Conservation (phyloP, 257 asterid species). For the Lavandula angustifolia region DNA sequence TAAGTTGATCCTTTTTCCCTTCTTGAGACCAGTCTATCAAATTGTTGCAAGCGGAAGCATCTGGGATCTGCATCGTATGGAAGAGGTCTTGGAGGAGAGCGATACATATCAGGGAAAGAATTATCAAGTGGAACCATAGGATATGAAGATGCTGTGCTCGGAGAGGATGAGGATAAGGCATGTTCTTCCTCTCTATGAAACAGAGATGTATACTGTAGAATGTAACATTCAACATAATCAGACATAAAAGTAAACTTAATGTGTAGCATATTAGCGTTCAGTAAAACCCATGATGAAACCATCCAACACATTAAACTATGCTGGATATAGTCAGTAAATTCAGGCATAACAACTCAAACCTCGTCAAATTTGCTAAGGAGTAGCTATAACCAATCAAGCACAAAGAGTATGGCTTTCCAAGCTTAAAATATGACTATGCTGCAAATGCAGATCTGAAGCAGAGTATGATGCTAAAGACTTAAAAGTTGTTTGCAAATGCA, state of each 20-base stretch:
- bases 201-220: conserved; percentile 69
- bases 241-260: conserved; percentile 5
- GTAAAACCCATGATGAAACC: background rate
- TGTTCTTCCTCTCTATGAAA: conserved; percentile 69
- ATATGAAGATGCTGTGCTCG: conserved; percentile 56
- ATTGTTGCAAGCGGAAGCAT: conserved; percentile 58
- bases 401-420: background rate
- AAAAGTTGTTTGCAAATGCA: too few species aligned
- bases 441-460: background rate
- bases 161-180: conserved; percentile 56
- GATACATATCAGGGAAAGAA: conserved; percentile 78
- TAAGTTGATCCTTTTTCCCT: conserved; percentile 88
- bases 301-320: conserved; percentile 1
- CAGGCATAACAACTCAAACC: background rate
- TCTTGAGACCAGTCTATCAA: conserved; percentile 68
- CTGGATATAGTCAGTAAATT: background rate
- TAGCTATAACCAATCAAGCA: conserved; percentile 18
- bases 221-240: conserved; percentile 31
- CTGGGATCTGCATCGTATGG: conserved; percentile 90
- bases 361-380: background rate
- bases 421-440: background rate
- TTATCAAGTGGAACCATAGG: conserved; percentile 63
- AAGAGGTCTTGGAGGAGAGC: conserved; percentile 91
- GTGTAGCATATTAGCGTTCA: background rate
- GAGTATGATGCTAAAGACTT: background rate